A percentile compares a stretch with the other conserved stretches of the same genome.
Conservation (phyloP, 176 grass and related monocot genomes). For the Triticum timopheevii region DNA sequence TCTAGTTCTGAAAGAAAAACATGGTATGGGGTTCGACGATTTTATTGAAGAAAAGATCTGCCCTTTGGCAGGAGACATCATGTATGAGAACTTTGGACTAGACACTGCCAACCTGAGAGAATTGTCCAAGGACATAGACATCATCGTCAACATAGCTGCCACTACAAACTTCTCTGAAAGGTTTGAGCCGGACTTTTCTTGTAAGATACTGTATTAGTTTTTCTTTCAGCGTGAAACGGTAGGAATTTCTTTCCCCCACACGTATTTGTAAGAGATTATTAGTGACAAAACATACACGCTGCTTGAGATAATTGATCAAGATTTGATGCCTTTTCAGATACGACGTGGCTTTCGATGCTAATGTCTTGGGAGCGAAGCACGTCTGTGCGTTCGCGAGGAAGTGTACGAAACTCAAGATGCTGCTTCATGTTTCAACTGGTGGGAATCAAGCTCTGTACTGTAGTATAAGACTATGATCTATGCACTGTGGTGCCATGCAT, state of each 20-base stretch:
- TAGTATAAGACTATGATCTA: background rate
- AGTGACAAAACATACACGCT: background rate
- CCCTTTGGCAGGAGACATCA: background rate
- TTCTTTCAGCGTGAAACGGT: too few relatives aligned
- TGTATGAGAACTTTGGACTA: background rate
- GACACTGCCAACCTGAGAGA: background rate
- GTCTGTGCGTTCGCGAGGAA: constrained; percentile 40
- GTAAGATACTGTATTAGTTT: background rate
- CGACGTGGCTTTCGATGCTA: constrained; percentile 48
- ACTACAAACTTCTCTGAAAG: background rate
- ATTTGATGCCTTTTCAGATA: constrained; percentile 31
- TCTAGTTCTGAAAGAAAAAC: background rate
- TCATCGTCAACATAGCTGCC: background rate
- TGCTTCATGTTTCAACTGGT: constrained; percentile 74
- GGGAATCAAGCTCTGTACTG: background rate
- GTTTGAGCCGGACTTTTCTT: background rate
- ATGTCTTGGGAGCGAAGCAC: constrained; percentile 46
- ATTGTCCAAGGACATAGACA: background rate
- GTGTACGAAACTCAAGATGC: constrained; percentile 51
- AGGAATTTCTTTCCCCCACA: background rate
- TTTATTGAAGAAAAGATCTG: background rate
- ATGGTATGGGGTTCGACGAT: background rate
- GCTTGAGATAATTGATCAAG: background rate
- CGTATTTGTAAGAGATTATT: background rate
- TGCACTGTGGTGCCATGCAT: background rate